Evolutionary conservation across 371 early-diverging fungal species (phyloP).

Genomic region (Zopfochytrium polystomum): DNA sequence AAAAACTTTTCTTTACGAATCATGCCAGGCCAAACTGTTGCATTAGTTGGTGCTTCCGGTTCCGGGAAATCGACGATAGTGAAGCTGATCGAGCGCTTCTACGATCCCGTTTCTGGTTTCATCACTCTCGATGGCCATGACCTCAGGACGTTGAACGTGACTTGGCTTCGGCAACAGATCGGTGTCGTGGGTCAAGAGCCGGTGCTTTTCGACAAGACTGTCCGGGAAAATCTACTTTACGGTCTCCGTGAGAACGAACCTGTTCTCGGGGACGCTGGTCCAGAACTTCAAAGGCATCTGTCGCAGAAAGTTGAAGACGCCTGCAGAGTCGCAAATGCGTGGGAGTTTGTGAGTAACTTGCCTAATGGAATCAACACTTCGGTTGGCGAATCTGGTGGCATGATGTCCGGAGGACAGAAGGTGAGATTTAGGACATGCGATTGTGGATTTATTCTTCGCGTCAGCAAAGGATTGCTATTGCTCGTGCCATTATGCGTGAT

Average conservation of each 20-base stretch:
- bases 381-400: slow-evolving; percentile 63
- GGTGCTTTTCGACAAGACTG: slow-evolving; percentile 75
- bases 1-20: slow-evolving; percentile 50
- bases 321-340: slow-evolving; percentile 64
- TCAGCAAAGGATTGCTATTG: slow-evolving; percentile 38
- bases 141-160: slow-evolving; percentile 41
- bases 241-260: slow-evolving; percentile 39
- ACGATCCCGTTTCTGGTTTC: slow-evolving; percentile 64
- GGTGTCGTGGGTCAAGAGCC: slow-evolving; percentile 87
- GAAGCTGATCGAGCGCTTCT: slow-evolving; percentile 60
- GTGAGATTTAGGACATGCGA: slow-evolving; percentile 32
- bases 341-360: slow-evolving; percentile 68
- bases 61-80: slow-evolving; percentile 72
- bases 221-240: slow-evolving; percentile 73
- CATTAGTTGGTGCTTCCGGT: slow-evolving; percentile 78
- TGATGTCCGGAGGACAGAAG: slow-evolving; percentile 76
- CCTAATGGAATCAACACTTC: slow-evolving; percentile 72
- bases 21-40: slow-evolving; percentile 72
- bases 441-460: neutral
- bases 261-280: slow-evolving; percentile 56
- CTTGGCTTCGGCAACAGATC: slow-evolving; percentile 68
- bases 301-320: slow-evolving; percentile 54
- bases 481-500: slow-evolving; percentile 52
- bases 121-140: slow-evolving; percentile 58
- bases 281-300: slow-evolving; percentile 76